Evolutionary conservation across 1,139 yeast species (phyloP).

Genomic region (Saccharomyces hybrid): DNA sequence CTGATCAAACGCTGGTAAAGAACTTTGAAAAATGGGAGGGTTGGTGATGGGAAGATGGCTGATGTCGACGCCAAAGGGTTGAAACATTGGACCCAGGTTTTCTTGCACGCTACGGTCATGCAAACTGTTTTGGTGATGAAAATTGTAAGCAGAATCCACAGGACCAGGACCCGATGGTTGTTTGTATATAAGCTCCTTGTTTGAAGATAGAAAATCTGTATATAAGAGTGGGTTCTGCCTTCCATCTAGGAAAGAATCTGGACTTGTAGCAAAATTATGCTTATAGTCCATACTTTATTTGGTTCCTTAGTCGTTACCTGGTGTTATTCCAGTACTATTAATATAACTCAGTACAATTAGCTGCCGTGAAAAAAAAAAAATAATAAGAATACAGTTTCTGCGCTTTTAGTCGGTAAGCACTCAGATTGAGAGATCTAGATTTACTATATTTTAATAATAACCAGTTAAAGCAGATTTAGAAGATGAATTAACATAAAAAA

Average conservation of each 20-base stretch:
- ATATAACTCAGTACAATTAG: background rate
- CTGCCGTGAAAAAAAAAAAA: background rate
- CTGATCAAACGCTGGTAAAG: conserved; percentile 39
- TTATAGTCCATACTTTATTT: background rate
- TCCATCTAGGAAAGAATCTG: background rate
- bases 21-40: conserved; percentile 56
- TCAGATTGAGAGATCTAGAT: background rate
- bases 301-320: background rate
- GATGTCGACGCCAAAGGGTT: conserved; percentile 37
- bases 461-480: background rate
- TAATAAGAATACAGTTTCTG: background rate
- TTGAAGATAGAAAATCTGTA: background rate
- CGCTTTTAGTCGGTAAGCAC: background rate
- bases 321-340: background rate
- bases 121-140: conserved; percentile 30
- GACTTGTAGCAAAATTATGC: background rate
- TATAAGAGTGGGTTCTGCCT: background rate
- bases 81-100: conserved; percentile 34
- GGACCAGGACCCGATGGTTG: background rate
- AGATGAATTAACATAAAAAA: background rate
- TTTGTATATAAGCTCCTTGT: background rate
- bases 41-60: conserved; percentile 52
- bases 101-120: conserved; percentile 36
- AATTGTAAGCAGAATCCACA: background rate
- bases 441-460: background rate